These are phyloP conservation scores for Sclerotinia sclerotiorum DNA, from an alignment of 2,329 filamentous ascomycete genomes.

Conservation along the genomic window DNA sequence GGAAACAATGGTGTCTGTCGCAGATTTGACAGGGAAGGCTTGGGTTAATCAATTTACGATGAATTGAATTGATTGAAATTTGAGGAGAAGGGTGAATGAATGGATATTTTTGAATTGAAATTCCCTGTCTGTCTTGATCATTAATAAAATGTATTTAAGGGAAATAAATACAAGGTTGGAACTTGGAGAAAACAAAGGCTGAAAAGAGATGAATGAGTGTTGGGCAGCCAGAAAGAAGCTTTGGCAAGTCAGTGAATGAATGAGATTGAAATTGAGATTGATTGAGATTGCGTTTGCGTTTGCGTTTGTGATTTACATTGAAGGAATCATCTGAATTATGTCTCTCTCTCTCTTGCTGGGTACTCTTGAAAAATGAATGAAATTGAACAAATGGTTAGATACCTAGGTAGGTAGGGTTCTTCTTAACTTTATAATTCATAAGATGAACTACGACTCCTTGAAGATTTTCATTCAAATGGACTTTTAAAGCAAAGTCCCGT, in stretches of 20 bases:
- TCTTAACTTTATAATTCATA: slow-evolving; percentile 4
- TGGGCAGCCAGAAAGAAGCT: not conserved
- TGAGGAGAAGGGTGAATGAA: slow-evolving; percentile 9
- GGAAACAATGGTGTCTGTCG: slow-evolving; percentile 28
- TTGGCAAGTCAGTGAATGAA: not conserved
- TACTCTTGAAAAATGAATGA: not conserved
- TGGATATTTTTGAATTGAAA: not conserved
- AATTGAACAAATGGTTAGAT: not conserved
- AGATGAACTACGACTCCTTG: not conserved
- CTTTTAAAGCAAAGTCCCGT: not conserved
- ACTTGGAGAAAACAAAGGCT: not conserved
- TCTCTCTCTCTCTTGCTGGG: not conserved
- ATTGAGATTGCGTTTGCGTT: not conserved
- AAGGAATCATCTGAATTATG: not conserved
- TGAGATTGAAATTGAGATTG: no score
- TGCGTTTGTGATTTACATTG: not conserved
- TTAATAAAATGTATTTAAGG: slow-evolving; percentile 13
- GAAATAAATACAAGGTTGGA: not conserved
- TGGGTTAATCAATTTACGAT: slow-evolving; percentile 10
- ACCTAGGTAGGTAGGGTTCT: not conserved
- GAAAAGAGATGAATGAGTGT: not conserved
- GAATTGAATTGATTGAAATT: slow-evolving; percentile 16
- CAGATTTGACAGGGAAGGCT: slow-evolving; percentile 32
- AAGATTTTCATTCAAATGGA: not conserved
- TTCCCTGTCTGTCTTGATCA: slow-evolving; percentile 15